Percentiles rank a stretch among this genome's conserved stretches.
Conservation (phyloP, 2,329 filamentous ascomycete genomes). For the Botrytis sinoallii region DNA sequence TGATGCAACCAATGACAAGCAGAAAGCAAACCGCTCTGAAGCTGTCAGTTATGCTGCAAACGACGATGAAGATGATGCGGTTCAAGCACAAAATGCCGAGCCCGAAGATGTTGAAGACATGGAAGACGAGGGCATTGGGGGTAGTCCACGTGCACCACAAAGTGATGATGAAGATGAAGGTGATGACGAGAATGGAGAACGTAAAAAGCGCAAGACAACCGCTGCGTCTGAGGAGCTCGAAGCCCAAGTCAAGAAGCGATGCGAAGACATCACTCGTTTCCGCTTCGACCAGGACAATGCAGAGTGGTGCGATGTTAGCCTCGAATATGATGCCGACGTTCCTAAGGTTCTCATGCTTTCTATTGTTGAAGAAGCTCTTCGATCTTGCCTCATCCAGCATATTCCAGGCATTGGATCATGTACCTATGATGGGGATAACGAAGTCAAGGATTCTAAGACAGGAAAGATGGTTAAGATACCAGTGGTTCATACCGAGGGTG, state of each 20-base stretch:
- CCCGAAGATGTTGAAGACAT: slow-evolving; percentile 51
- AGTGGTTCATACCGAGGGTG: slow-evolving; percentile 74
- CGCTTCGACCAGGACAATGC: slow-evolving; percentile 73
- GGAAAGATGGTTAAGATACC: slow-evolving; percentile 50
- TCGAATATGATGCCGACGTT: slow-evolving; percentile 75
- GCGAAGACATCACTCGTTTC: slow-evolving; percentile 70
- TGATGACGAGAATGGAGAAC: slow-evolving; percentile 35
- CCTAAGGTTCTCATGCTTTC: slow-evolving; percentile 93
- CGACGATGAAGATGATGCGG: slow-evolving; percentile 82
- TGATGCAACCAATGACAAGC: slow-evolving; percentile 72
- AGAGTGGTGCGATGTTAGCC: slow-evolving; percentile 73
- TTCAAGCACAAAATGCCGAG: slow-evolving; percentile 59
- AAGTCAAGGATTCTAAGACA: slow-evolving; percentile 46
- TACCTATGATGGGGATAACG: slow-evolving; percentile 61
- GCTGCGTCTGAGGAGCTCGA: slow-evolving; percentile 45
- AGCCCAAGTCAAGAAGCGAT: slow-evolving; percentile 60
- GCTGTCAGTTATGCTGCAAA: slow-evolving; percentile 88
- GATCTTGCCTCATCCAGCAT: slow-evolving; percentile 79
- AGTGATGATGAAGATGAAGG: slow-evolving; percentile 39
- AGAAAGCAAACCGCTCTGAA: slow-evolving; percentile 72
- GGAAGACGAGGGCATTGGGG: slow-evolving; percentile 52
- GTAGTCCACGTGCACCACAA: slow-evolving; percentile 44
- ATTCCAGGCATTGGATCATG: slow-evolving; percentile 75
- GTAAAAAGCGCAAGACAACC: slow-evolving; percentile 27
- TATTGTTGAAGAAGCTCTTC: slow-evolving; percentile 77